Conservation (phyloP, 2,329 filamentous ascomycete species). For the Phyllosticta citribraziliensis region DNA sequence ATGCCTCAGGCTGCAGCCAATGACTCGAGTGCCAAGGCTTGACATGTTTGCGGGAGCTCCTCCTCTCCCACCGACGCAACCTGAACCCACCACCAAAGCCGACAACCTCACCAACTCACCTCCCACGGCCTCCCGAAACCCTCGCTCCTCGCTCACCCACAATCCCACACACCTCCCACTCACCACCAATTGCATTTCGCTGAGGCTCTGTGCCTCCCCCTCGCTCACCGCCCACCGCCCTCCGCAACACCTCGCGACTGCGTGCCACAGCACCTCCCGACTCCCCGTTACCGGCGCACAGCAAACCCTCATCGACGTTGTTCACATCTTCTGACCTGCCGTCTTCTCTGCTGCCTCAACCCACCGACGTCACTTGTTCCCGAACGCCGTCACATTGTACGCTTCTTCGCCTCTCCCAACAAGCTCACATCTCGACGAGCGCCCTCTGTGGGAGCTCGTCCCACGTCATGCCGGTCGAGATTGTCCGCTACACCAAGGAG, state of each 20-base stretch:
- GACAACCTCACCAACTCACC: conserved; percentile 7
- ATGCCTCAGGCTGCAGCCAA: not conserved
- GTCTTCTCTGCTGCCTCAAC: too few relatives aligned
- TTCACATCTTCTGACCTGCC: not conserved
- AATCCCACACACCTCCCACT: not conserved
- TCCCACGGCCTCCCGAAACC: conserved; percentile 4
- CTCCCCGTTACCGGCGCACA: conserved; percentile 1
- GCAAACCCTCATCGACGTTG: not conserved
- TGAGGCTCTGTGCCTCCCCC: conserved; percentile 6
- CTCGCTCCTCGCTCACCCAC: not conserved
- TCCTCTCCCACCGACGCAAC: not conserved
- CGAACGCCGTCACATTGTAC: not conserved
- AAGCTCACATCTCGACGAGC: not conserved
- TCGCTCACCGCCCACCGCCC: conserved; percentile 9
- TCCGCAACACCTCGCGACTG: conserved; percentile 9
- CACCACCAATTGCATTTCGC: conserved; percentile 1
- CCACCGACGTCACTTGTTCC: not conserved
- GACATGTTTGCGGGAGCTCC: not conserved
- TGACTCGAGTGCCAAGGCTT: not conserved
- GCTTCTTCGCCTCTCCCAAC: conserved; percentile 1
- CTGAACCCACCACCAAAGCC: conserved; percentile 5
- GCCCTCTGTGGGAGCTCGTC: conserved; percentile 2
- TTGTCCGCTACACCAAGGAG: conserved; percentile 59
- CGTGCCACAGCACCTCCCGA: conserved; percentile 7
- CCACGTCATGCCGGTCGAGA: conserved; percentile 9